A percentile compares a stretch with the other conserved stretches of the same genome.
phyloP scores from a whole-genome alignment of 1,139 yeast species.

The Saccharomyces hybrid region DNA sequence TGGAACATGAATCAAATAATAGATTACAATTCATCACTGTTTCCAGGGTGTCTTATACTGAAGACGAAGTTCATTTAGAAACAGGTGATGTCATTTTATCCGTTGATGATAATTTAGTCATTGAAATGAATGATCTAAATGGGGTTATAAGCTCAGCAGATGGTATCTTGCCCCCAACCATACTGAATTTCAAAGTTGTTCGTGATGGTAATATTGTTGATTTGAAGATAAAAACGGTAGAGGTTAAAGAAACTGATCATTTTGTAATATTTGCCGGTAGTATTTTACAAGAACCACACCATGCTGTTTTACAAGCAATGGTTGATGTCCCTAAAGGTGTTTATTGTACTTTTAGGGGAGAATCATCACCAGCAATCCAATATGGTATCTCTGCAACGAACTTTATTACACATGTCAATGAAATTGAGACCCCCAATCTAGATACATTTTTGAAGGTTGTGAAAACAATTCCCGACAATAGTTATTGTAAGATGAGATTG shows the following conservation, averaged over 20 bases:
- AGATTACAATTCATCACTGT: slow-evolving; percentile 69
- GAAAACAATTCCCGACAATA: slow-evolving; percentile 61
- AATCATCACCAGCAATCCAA: slow-evolving; percentile 82
- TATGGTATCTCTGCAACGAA: slow-evolving; percentile 75
- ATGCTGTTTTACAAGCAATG: slow-evolving; percentile 69
- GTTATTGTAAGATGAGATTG: slow-evolving; percentile 72
- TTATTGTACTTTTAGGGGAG: slow-evolving; percentile 62
- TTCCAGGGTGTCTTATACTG: slow-evolving; percentile 55
- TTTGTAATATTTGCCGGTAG: slow-evolving; percentile 81
- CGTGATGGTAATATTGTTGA: slow-evolving; percentile 51
- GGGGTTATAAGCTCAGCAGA: slow-evolving; percentile 39
- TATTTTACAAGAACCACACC: slow-evolving; percentile 57
- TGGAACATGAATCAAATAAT: slow-evolving; percentile 54
- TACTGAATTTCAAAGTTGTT: slow-evolving; percentile 53
- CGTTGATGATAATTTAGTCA: slow-evolving; percentile 56
- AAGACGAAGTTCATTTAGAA: slow-evolving; percentile 36
- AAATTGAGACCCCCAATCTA: slow-evolving; percentile 59
- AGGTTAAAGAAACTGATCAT: slow-evolving; percentile 54
- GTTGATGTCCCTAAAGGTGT: slow-evolving; percentile 74
- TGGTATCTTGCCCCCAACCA: slow-evolving; percentile 27
- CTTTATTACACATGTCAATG: slow-evolving; percentile 86
- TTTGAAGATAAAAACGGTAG: slow-evolving; percentile 52
- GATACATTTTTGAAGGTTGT: slow-evolving; percentile 59
- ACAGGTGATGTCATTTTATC: slow-evolving; percentile 70
- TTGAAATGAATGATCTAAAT: slow-evolving; percentile 59